Evolutionary conservation across 1,284 basidiomycete genomes (phyloP).

Genomic region (Papiliotrema fonsecae): DNA sequence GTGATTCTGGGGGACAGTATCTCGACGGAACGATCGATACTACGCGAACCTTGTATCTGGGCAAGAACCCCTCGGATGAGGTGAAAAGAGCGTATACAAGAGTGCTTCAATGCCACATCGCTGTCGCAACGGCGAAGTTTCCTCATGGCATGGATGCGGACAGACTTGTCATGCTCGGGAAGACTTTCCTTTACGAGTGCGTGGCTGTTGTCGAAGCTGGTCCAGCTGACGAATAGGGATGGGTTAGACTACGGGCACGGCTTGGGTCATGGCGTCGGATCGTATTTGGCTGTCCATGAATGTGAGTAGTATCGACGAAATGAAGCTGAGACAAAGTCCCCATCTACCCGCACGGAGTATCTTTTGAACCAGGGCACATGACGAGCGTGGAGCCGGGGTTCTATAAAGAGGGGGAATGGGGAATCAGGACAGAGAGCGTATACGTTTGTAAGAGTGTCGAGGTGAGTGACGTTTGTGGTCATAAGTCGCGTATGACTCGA

Average conservation of each 20-base stretch:
- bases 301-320: slow-evolving; percentile 48
- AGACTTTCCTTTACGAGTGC: slow-evolving; percentile 72
- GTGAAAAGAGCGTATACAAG: slow-evolving; percentile 82
- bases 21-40: slow-evolving; percentile 84
- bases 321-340: slow-evolving; percentile 52
- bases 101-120: slow-evolving; percentile 94
- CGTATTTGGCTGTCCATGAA: slow-evolving; percentile 40
- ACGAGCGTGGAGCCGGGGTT: slow-evolving; percentile 66
- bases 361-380: slow-evolving; percentile 75
- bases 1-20: slow-evolving; percentile 86
- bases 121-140: slow-evolving; percentile 82
- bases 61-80: slow-evolving; percentile 70
- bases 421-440: slow-evolving; percentile 84
- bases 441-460: slow-evolving; percentile 64
- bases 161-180: slow-evolving; percentile 77
- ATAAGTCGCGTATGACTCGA: neutral
- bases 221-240: slow-evolving; percentile 50
- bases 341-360: slow-evolving; percentile 44
- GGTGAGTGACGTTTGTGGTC: slow-evolving; percentile 49
- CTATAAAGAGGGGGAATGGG: slow-evolving; percentile 74
- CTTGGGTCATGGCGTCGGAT: slow-evolving; percentile 44
- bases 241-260: slow-evolving; percentile 65
- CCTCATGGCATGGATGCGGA: slow-evolving; percentile 78
- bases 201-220: slow-evolving; percentile 4
- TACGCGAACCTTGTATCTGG: slow-evolving; percentile 77